A percentile compares a stretch with the other conserved stretches of the same genome.
Evolutionary conservation across 164 flowering plant species (phyloP).

Genomic region (Sedum album): DNA sequence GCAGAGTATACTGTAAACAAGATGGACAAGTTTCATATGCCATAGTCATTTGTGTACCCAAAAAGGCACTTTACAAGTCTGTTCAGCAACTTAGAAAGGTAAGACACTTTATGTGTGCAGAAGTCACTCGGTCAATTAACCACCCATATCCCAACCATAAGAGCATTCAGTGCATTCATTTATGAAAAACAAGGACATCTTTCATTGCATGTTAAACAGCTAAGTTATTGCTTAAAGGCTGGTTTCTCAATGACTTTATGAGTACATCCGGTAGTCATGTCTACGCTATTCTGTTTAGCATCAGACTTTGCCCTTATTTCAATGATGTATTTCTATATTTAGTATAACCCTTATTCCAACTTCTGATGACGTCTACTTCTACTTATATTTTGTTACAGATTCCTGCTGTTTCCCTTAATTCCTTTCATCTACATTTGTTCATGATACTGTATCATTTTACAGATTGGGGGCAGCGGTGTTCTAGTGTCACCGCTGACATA

Average conservation of each 20-base stretch:
- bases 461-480: constrained; percentile 98
- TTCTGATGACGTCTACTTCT: neutral
- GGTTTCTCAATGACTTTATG: too few species aligned
- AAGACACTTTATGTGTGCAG: constrained; percentile 18
- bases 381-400: neutral
- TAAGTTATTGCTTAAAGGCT: too few species aligned
- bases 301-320: too few species aligned
- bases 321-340: too few species aligned
- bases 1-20: constrained; percentile 74
- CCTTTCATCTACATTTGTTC: neutral
- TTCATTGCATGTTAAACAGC: too few species aligned
- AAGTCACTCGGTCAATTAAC: neutral
- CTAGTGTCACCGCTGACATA: constrained; percentile 84
- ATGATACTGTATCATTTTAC: constrained; percentile 12
- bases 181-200: too few species aligned
- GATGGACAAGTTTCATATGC: constrained; percentile 80
- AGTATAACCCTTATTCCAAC: too few species aligned
- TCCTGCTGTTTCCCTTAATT: neutral
- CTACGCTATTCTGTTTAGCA: too few species aligned
- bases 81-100: constrained; percentile 87
- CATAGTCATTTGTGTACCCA: constrained; percentile 85
- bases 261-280: too few species aligned
- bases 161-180: neutral
- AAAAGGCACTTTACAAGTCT: constrained; percentile 76
- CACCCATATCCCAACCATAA: neutral